Evolutionary conservation across 2,329 filamentous ascomycete genomes (phyloP).

Genomic region (Colletotrichum sp.): DNA sequence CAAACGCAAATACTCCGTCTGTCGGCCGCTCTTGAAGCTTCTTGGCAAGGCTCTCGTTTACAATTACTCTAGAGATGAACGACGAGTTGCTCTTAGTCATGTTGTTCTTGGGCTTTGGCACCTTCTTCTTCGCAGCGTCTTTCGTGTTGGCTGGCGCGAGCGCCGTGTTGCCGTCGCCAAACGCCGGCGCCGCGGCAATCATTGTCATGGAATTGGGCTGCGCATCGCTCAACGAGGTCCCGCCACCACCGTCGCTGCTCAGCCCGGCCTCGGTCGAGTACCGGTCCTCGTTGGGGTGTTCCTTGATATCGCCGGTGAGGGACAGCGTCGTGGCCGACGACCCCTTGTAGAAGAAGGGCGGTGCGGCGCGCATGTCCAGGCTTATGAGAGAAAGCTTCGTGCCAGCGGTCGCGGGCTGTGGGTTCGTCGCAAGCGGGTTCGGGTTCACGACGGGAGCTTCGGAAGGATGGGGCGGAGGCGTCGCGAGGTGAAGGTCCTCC

Average conservation of each 20-base stretch:
- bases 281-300: slow-evolving; percentile 65
- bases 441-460: slow-evolving; percentile 87
- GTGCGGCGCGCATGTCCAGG: slow-evolving; percentile 65
- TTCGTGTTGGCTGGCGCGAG: slow-evolving; percentile 69
- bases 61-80: slow-evolving; percentile 95
- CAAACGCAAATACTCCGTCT: slow-evolving; percentile 88
- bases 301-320: slow-evolving; percentile 59
- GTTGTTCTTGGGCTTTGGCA: slow-evolving; percentile 90
- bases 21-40: slow-evolving; percentile 78
- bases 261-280: slow-evolving; percentile 65
- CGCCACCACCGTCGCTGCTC: slow-evolving; percentile 61
- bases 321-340: slow-evolving; percentile 56
- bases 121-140: slow-evolving; percentile 76
- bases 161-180: slow-evolving; percentile 85
- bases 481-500: slow-evolving; percentile 91
- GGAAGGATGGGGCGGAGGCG: slow-evolving; percentile 92
- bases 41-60: slow-evolving; percentile 82
- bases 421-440: slow-evolving; percentile 87
- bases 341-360: slow-evolving; percentile 60
- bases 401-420: slow-evolving; percentile 82
- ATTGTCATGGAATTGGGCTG: slow-evolving; percentile 42
- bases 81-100: slow-evolving; percentile 99
- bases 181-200: slow-evolving; percentile 66
- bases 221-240: slow-evolving; percentile 58
- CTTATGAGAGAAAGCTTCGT: slow-evolving; percentile 83